Evolutionary conservation across 768 basidiomycete species (phyloP), one percentile per base, ranked within the genome.

Genomic region (Termitomyces sp.): DNA sequence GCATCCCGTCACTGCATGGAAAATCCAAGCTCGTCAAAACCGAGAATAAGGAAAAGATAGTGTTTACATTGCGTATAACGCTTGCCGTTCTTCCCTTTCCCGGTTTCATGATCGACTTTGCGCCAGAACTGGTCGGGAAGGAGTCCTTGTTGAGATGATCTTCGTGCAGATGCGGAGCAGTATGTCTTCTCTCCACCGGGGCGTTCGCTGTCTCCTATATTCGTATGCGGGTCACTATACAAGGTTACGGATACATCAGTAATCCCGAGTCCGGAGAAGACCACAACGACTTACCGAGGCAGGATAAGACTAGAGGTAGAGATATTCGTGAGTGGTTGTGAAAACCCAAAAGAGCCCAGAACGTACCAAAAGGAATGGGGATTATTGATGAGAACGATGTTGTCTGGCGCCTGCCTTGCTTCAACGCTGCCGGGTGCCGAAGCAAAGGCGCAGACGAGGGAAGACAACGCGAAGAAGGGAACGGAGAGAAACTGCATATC

Each of bases 171-270:
- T 1, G 76, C 66, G 0, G 82, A 79, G 61, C 83, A 84, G 65
- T 81, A 84, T 0, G 77, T 78, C 58, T 76, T 77, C 68, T 74
- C 81, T 7, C 82, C 81, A 21, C 82, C 82, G 0, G 81, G 77
- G 53, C 77, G 74, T 63, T 84, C 63, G 53, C 65, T 80, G 59
- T 82, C 81, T 17, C 83, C 83, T 53, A 85, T 77, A 60, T 82
- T 70, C 12, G 81, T 83, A 61, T 81, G 73, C 1, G 75, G 68
- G 55, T 75, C 65, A 25, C 81, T 80, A 41, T 10, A 7, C 8
- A 19, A 44, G 6, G 6, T 17, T 10, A 34, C 9, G 5, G 17
- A 0, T 37, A 11, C 23, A 5, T 34, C 29, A 40, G 1, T 42
- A 43, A 46, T 19, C 3, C 44, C 5, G 17, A 3, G 4, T 21